Base-by-base conservation (phyloP, 768 basidiomycete species). In the Lentinus brumalis region DNA sequence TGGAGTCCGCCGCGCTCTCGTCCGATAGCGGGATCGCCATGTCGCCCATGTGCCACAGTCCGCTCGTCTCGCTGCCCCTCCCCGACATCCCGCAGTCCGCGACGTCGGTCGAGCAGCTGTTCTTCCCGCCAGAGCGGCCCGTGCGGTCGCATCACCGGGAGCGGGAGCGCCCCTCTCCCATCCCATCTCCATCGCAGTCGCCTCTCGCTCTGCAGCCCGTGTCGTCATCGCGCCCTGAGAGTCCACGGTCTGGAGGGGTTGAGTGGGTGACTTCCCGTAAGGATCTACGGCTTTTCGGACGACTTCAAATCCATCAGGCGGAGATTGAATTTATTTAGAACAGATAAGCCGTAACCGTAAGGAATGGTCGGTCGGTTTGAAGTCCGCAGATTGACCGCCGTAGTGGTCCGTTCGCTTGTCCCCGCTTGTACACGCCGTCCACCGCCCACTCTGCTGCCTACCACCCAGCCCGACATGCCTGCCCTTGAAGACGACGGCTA, bases 21-120 rank as follows among this genome's bases (percentile, higher is more conserved):
- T 63, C 62, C 41, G 62, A 63, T 53, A 59, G 62, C 50, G 62
- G 62, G 15, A 56, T 63, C 35, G 57, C 50, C 6, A 47, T 53
- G 5, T 63, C 62, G n/a, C 62, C 62, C 6, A 52, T 59, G 12
- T 59, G 53, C 42, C 57, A 59, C 41, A 63, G 62, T 35, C 62
- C 62, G 44, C 57, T 63, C 35, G 57, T 59, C 16, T 31, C 49
- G 5, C 57, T 59, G 14, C 62, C 62, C 9, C 57, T 63, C 10
- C 57, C 62, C 8, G 62, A 63, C 35, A 44, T 54, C n/a, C 62
- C 46, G 16, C 57, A 45, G 9, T 63, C 62, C 10, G 62, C 57
- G 18, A 55, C 62, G 38, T 46, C 50, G 35, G 53, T 56, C 29
- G 62, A 63, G 50, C 46, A 57, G 38, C 40, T 50, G 10, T 59